Percentiles rank a stretch among this genome's conserved stretches.
Evolutionary conservation across 2,329 filamentous ascomycete genomes (phyloP).

Genomic region (Coniella vitis): DNA sequence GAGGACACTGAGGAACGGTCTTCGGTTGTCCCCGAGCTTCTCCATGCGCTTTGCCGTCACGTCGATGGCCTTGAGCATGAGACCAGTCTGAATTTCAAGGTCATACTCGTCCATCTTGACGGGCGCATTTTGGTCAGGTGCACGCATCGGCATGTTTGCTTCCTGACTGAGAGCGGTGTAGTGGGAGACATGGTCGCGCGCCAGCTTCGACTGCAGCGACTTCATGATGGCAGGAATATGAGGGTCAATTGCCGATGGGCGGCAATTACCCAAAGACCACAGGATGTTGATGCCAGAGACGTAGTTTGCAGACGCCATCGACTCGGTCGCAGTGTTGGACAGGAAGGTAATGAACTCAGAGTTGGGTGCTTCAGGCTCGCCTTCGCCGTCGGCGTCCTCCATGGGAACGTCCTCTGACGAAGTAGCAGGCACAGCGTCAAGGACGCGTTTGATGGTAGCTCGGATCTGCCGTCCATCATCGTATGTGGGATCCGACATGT

Average conservation of each 20-base stretch:
- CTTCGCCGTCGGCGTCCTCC: constrained; percentile 75
- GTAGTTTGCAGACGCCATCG: constrained; percentile 73
- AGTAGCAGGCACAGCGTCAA: constrained; percentile 68
- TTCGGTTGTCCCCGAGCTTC: constrained; percentile 78
- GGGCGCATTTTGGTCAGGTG: constrained; percentile 48
- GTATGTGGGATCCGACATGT: constrained; percentile 62
- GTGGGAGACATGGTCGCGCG: constrained; percentile 83
- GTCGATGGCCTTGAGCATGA: constrained; percentile 94
- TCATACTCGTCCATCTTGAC: constrained; percentile 67
- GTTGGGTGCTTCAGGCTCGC: constrained; percentile 70
- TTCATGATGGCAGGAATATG: constrained; percentile 90
- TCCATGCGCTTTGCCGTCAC: constrained; percentile 90
- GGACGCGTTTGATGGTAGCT: constrained; percentile 71
- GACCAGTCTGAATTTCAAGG: constrained; percentile 76
- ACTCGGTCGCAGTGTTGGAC: constrained; percentile 80
- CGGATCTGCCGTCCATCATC: constrained; percentile 66
- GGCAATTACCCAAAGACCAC: constrained; percentile 83
- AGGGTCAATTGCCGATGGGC: constrained; percentile 79
- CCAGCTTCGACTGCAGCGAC: constrained; percentile 83
- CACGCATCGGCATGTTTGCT: constrained; percentile 34
- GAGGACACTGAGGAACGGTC: constrained; percentile 91
- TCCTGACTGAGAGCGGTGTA: constrained; percentile 53
- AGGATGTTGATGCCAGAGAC: constrained; percentile 86
- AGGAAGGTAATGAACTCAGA: constrained; percentile 84
- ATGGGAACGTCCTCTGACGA: constrained; percentile 58